These are phyloP conservation scores for Tuber brumale DNA, from an alignment of 495 filamentous ascomycete genomes.

Conservation along the genomic window DNA sequence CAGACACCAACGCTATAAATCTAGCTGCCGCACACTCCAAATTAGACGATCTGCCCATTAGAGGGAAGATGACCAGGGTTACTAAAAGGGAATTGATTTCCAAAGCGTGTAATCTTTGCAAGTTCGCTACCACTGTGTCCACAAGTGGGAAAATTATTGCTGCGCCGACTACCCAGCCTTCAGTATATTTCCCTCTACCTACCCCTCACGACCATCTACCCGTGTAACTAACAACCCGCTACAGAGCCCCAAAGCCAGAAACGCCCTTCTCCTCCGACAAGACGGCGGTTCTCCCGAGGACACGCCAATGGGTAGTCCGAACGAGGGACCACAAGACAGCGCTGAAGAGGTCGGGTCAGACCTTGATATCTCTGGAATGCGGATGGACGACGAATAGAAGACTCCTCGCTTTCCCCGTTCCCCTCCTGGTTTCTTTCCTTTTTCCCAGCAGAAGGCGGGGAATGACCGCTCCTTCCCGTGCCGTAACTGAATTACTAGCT, in stretches of 20 bases:
- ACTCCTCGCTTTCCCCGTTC: not conserved
- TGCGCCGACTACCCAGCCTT: conserved; percentile 29
- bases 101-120: conserved; percentile 33
- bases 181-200: conserved; percentile 19
- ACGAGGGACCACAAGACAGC: conserved; percentile 15
- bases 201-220: not conserved
- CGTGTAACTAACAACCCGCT: conserved; percentile 9
- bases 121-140: conserved; percentile 19
- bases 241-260: conserved; percentile 31
- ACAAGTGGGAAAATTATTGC: conserved; percentile 21
- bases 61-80: conserved; percentile 38
- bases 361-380: not conserved
- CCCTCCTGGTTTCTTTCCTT: not conserved
- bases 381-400: not conserved
- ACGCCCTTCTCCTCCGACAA: conserved; percentile 21
- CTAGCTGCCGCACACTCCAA: conserved; percentile 21
- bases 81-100: conserved; percentile 32
- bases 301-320: conserved; percentile 34
- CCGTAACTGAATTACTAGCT: not conserved
- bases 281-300: conserved; percentile 35
- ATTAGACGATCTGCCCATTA: conserved; percentile 34
- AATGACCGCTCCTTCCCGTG: not conserved
- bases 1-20: conserved; percentile 9
- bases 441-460: not conserved
- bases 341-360: not conserved